phyloP scores from a whole-genome alignment of 2,329 filamentous ascomycete species.

The Cadophora gregata region DNA sequence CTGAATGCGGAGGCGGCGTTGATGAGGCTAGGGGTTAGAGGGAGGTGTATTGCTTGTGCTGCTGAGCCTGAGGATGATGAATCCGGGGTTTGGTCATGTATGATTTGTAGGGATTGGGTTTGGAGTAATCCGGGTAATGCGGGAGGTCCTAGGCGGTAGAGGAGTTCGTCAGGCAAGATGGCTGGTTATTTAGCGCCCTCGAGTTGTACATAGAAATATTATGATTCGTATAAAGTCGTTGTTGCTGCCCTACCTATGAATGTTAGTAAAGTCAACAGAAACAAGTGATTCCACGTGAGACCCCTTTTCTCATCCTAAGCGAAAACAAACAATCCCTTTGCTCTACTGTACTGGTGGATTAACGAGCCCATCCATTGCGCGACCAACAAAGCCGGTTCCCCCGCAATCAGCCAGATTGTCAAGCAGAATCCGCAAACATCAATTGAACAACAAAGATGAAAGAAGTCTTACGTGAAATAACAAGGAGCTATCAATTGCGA shows the following conservation, averaged over 20 bases:
- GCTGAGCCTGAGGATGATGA: background rate
- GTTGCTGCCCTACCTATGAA: too few relatives aligned
- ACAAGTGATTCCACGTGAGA: background rate
- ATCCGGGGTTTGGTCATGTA: constrained; percentile 4
- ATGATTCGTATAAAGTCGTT: too few relatives aligned
- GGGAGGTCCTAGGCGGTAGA: background rate
- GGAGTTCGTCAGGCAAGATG: too few relatives aligned
- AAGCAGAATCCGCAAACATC: background rate
- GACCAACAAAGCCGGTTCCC: background rate
- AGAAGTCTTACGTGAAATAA: background rate
- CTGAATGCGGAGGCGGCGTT: background rate
- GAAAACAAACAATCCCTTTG: too few relatives aligned
- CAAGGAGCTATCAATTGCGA: background rate
- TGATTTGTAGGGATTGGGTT: constrained; percentile 14
- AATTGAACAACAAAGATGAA: constrained; percentile 7
- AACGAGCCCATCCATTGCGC: too few relatives aligned
- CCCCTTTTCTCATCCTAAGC: background rate
- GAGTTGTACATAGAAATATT: too few relatives aligned
- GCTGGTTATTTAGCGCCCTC: too few relatives aligned
- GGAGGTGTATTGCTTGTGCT: background rate
- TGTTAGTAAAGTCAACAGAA: too few relatives aligned
- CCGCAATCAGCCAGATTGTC: background rate
- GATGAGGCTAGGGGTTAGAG: background rate
- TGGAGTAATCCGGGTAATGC: too few relatives aligned
- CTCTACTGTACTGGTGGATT: too few relatives aligned